Evolutionary conservation across 2,329 filamentous ascomycete species (phyloP), one percentile per base, ranked within the genome.

Genomic region (Xylariomycetidae sp.): DNA sequence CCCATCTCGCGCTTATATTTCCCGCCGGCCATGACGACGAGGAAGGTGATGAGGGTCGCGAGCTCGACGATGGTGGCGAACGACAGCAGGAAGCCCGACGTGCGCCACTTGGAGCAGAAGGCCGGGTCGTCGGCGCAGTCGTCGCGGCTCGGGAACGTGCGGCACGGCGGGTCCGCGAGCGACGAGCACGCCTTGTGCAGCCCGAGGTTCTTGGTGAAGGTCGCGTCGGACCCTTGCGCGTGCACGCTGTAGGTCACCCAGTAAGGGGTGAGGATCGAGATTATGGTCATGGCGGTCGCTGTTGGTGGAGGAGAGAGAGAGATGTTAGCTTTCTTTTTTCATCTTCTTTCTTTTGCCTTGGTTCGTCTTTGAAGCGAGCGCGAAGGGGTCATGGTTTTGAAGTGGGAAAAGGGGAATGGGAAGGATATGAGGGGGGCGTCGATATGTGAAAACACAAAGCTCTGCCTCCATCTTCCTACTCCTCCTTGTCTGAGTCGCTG

Each of bases 61-160:
- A 92, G 74, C 59, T 94, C 82, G 25, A 92, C 58, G n/a, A 95
- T 80, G 23, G 88, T 77, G 6, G 85, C 76, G 49, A 96, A 85
- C 33, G 82, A 85, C 66, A 94, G 88, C 44, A 95, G 63, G 62
- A 96, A 97, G 16, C 86, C 88, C 22, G 88, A 80, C 16, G 80
- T 87, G 38, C 85, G 77, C 90, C 90, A 98, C 73, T 94, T 84
- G 50, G 80, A 84, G 69, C 92, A 97, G 64, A 97, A 96, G 52
- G 80, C 78, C 32, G 78, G 72, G 48, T 82, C 75, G 33, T 77
- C 74, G 48, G 70, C 64, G 61, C 86, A 90, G 56, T 87, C 80
- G 36, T 75, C 68, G 34, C 73, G 64, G 44, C 72, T 69, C 4
- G 87, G 87, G 58, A 88, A 92, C 19, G 67, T 63, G 16, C 69